phyloP scores from a whole-genome alignment of 1,284 basidiomycete genomes.

The Tylopilus sp. region DNA sequence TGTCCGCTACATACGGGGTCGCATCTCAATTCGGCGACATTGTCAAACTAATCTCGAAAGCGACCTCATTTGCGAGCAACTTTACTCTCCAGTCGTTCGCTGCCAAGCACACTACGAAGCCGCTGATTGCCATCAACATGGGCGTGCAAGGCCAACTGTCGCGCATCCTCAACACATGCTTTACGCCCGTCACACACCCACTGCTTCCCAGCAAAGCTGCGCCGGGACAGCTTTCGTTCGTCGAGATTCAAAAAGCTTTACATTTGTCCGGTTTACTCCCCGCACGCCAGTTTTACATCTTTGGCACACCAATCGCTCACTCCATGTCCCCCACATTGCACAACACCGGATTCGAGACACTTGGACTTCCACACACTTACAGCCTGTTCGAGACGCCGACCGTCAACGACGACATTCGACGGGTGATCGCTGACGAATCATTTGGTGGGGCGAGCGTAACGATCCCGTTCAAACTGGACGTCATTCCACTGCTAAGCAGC shows the following conservation, averaged over 20 bases:
- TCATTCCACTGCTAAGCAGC: constrained; percentile 83
- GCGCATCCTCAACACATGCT: constrained; percentile 86
- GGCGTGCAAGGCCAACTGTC: constrained; percentile 91
- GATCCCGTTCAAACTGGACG: constrained; percentile 92
- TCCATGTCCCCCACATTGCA: constrained; percentile 96
- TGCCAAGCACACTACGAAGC: constrained; percentile 67
- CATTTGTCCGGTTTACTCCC: constrained; percentile 86
- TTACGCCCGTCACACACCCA: constrained; percentile 93
- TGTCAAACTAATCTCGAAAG: constrained; percentile 93
- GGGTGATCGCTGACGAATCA: constrained; percentile 70
- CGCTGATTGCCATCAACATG: constrained; percentile 96
- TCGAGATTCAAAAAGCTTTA: constrained; percentile 86
- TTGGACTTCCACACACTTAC: constrained; percentile 90
- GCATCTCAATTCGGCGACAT: constrained; percentile 86
- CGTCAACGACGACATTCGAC: constrained; percentile 75
- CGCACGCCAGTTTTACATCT: constrained; percentile 82
- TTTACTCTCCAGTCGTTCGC: constrained; percentile 84
- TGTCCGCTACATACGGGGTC: constrained; percentile 76
- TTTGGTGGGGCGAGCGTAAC: constrained; percentile 98
- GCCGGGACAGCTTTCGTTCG: constrained; percentile 92
- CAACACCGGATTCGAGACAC: constrained; percentile 86
- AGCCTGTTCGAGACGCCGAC: constrained; percentile 79
- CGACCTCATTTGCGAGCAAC: constrained; percentile 83
- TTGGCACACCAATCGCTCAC: constrained; percentile 90
- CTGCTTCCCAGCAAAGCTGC: constrained; percentile 88